Conservation (phyloP, 2,329 filamentous ascomycete genomes). For the Ramularia collo-cygni region DNA sequence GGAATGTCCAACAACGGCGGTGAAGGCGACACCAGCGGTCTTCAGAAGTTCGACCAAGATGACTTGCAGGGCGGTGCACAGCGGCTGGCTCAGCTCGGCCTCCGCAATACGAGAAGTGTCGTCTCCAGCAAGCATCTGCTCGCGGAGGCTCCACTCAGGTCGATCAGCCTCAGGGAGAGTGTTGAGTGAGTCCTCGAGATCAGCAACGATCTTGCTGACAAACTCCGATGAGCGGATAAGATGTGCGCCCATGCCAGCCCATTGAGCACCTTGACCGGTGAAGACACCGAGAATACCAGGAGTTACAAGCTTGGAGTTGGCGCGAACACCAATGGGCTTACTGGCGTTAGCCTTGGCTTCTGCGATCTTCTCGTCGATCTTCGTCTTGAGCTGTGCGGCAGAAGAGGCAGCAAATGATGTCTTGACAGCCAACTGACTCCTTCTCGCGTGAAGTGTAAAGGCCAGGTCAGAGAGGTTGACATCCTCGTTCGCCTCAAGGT, state of each 20-base stretch:
- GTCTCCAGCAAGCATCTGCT: no score
- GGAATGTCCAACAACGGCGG: constrained; percentile 24
- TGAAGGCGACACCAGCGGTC: constrained; percentile 14
- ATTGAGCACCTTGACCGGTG: constrained; percentile 31
- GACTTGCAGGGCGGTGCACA: constrained; percentile 4
- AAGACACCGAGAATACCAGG: constrained; percentile 17
- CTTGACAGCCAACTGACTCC: no score
- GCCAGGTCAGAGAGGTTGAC: constrained; percentile 14
- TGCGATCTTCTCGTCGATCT: not conserved
- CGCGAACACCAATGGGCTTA: not conserved
- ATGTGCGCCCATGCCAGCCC: constrained; percentile 14
- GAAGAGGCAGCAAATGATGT: not conserved
- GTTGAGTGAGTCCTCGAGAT: no score
- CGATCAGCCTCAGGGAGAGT: not conserved
- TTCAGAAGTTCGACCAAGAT: constrained; percentile 4
- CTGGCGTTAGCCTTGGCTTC: not conserved
- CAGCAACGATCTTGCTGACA: no score
- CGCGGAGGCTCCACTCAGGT: not conserved
- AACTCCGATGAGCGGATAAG: no score
- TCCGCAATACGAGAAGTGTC: no score
- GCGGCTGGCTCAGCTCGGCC: constrained; percentile 4
- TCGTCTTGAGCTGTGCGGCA: not conserved
- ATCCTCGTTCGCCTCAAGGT: constrained; percentile 1
- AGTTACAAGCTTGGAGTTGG: not conserved
- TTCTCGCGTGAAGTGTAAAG: constrained; percentile 26